Base-by-base conservation (phyloP, 129 eudicot species). In the Glebionis coronaria region DNA sequence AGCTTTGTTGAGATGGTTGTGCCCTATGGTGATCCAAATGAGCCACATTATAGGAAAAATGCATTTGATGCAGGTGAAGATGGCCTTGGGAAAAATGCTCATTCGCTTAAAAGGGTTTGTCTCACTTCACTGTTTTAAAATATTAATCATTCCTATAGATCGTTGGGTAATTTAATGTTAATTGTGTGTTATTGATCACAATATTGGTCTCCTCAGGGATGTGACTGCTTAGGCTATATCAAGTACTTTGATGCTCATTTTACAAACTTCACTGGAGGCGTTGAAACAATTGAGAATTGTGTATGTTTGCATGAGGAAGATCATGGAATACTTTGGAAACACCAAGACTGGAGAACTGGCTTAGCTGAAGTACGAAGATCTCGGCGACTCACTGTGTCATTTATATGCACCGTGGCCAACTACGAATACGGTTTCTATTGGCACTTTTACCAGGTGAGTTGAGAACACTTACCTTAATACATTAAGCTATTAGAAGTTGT, bases 1-100 rank as follows among this genome's bases (percentile, higher is more conserved):
- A 90, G 97, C 77, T 86, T 90, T 73, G 97, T 90, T 58, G 97
- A 90, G 72, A 90, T 90, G 97, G 97, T 90, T 80, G 97, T 90
- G 53, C 97, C 97, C n/a, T 90, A 86, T 75, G 97, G 97, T 20
- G 97, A 90, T 76, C 97, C 97, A 40, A 90, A 90, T 72, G 97
- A 86, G 18, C 97, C 97, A 19, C 97, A 90, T 82, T 90, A 90
- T 72, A 82, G 97, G 65, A 90, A 90, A 64, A 90, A 90, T 74
- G 97, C 97, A 56, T 90, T 90, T 71, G 97, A 90, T 83, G 97
- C 97, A 10, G 97, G 97, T 54, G 97, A 90, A 84, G 97, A 90
- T 84, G 97, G 97, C 46, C 87, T 90, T 10, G 97, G 97, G 9
- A 90, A 90, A 77, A 90, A 90, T 73, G 97, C 97, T 31, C 97